phyloP scores from a whole-genome alignment of 805 yeast species.

The Ogataea pignaliae region DNA sequence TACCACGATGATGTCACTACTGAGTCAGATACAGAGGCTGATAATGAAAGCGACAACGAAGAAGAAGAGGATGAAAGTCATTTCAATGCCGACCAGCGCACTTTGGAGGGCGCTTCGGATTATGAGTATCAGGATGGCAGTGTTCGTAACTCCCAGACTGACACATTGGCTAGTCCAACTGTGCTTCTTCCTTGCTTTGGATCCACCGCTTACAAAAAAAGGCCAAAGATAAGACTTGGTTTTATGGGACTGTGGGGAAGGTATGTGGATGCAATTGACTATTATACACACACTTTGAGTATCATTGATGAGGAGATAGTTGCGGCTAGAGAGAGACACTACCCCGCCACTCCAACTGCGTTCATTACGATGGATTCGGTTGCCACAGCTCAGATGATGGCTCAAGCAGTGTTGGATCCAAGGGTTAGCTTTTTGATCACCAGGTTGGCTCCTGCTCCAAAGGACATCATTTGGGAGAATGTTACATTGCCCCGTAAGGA shows the following conservation, averaged over 20 bases:
- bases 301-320: slow-evolving; percentile 66
- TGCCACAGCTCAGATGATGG: slow-evolving; percentile 94
- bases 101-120: slow-evolving; percentile 15
- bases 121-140: slow-evolving; percentile 19
- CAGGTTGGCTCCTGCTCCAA: slow-evolving; percentile 90
- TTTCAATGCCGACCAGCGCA: neutral
- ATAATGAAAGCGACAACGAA: neutral
- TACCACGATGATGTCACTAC: slow-evolving; percentile 17
- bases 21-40: neutral
- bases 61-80: neutral
- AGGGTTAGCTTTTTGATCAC: slow-evolving; percentile 79
- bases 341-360: slow-evolving; percentile 84
- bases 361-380: slow-evolving; percentile 93
- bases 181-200: slow-evolving; percentile 6
- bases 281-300: slow-evolving; percentile 63
- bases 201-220: slow-evolving; percentile 23
- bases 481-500: slow-evolving; percentile 75
- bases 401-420: slow-evolving; percentile 92
- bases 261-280: slow-evolving; percentile 75
- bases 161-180: neutral
- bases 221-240: slow-evolving; percentile 66
- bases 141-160: neutral
- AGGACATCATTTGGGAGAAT: slow-evolving; percentile 90
- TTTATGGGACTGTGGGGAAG: slow-evolving; percentile 61
- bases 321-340: slow-evolving; percentile 61